Conservation (phyloP, 768 basidiomycete species). For the Mycena albidolilacea region DNA sequence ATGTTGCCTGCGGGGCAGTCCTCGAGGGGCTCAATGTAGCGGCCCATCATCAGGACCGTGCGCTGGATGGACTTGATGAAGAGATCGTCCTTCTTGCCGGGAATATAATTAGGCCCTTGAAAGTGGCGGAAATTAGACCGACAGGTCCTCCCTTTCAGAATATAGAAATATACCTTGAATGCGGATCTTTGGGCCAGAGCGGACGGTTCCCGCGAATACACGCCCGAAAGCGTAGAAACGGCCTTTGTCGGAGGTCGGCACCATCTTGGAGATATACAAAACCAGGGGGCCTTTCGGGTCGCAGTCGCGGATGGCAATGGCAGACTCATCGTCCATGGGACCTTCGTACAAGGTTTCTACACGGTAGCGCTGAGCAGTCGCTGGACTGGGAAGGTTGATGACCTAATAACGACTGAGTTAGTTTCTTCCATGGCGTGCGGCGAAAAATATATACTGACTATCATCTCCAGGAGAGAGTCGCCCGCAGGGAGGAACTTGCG, state of each 20-base stretch:
- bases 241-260: conserved; percentile 99
- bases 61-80: conserved; percentile 99
- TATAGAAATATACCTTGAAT: conserved; percentile 68
- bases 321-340: conserved; percentile 99
- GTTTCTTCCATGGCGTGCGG: neutral
- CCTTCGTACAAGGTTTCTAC: conserved; percentile 99
- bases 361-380: conserved; percentile 98
- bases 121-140: too few relatives aligned
- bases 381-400: conserved; percentile 98
- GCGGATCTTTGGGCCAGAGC: conserved; percentile 97
- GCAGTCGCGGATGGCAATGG: conserved; percentile 98
- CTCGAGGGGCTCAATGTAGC: conserved; percentile 98
- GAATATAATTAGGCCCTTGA: conserved; percentile 94
- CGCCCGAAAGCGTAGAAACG: conserved; percentile 99
- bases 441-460: conserved; percentile 47
- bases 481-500: conserved; percentile 99
- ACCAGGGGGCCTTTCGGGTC: conserved; percentile 97
- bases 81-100: conserved; percentile 98
- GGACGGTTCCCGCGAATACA: conserved; percentile 99
- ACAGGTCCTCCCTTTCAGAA: too few relatives aligned
- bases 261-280: conserved; percentile 99
- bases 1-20: conserved; percentile 99
- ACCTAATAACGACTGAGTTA: conserved; percentile 55
- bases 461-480: conserved; percentile 99
- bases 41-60: conserved; percentile 99